Base-by-base conservation (phyloP, 2,329 filamentous ascomycete species). In the Pseudogymnoascus sp. region DNA sequence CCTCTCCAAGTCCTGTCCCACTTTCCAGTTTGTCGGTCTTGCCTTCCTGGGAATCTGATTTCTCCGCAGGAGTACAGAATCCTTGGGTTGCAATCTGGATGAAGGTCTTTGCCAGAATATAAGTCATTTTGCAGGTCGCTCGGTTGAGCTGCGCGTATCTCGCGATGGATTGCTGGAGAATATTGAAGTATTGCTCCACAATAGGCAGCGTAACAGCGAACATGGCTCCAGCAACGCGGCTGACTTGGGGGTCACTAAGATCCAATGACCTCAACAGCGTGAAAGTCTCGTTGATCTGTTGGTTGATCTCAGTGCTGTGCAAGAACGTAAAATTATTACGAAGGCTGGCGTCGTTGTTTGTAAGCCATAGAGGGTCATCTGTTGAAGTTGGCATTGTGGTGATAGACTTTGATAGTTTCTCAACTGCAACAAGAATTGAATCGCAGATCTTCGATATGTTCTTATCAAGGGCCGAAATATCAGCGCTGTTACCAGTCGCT, bases 1-100 rank as follows among this genome's bases (percentile, higher is more conserved):
- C 96, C 53, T 97, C 95, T 19, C 95, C 96, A 24, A 99, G 85
- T 35, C 95, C 96, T 10, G 93, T 98, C 14, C 96, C 96, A 38
- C 86, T 87, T 75, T 99, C 93, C 31, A 97, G 80, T 69, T 96
- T 89, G 11, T 93, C 90, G 24, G 85, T 83, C 64, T 90, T 84
- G 19, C 84, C 85, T 60, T 86, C 82, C 63, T 88, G 85, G 59
- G 88, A 85, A 41, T 90, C 84, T 0, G 86, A 86, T 69, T 92
- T 89, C 70, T 98, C 93, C 22, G 89, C 82, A 0, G 95, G 95
- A 19, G 88, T 91, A 73, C 95, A 99, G 79, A 98, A 98, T 1
- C 95, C 95, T 73, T 96, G 87, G 0, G 86, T 83, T 1, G 90
- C 87, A 60, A 99, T 84, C 64, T 92, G 87, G 1, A 85, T 84